Conservation (phyloP, 345 rosid species). For the Salix arbutifolia region DNA sequence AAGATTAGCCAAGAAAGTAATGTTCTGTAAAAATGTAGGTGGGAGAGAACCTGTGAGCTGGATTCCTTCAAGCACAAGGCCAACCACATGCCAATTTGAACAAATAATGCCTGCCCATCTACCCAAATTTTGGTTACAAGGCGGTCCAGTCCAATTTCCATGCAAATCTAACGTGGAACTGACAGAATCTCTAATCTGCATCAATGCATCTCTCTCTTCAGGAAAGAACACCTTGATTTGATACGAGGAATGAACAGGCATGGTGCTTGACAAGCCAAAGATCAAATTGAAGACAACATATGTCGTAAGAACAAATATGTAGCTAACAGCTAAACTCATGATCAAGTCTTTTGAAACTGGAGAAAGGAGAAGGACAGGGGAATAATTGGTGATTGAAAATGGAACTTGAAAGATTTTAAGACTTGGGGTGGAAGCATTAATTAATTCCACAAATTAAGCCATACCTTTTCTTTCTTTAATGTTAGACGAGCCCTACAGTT, state of each 20-base stretch:
- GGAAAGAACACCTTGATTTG: constrained; percentile 4
- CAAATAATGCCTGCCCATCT: constrained; percentile 49
- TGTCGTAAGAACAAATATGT: not conserved
- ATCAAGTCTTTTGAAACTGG: not conserved
- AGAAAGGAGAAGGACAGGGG: not conserved
- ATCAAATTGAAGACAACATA: not conserved
- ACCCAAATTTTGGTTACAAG: constrained; percentile 34
- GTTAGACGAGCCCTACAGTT: not conserved
- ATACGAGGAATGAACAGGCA: not conserved
- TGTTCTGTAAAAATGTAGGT: constrained; percentile 26
- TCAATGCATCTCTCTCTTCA: constrained; percentile 34
- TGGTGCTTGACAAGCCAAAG: not conserved
- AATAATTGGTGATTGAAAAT: not conserved
- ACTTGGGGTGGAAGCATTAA: not conserved
- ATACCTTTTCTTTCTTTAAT: not conserved
- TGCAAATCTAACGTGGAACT: constrained; percentile 27
- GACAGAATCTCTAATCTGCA: constrained; percentile 38
- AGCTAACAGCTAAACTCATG: not conserved
- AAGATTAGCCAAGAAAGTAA: constrained; percentile 37
- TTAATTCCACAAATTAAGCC: not conserved
- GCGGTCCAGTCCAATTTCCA: constrained; percentile 49
- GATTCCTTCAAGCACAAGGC: constrained; percentile 41
- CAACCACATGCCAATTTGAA: constrained; percentile 37
- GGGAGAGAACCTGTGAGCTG: constrained; percentile 46
- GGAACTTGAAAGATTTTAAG: not conserved